phyloP scores from a whole-genome alignment of 2,329 filamentous ascomycete genomes.

The Colletotrichum eremochloae region DNA sequence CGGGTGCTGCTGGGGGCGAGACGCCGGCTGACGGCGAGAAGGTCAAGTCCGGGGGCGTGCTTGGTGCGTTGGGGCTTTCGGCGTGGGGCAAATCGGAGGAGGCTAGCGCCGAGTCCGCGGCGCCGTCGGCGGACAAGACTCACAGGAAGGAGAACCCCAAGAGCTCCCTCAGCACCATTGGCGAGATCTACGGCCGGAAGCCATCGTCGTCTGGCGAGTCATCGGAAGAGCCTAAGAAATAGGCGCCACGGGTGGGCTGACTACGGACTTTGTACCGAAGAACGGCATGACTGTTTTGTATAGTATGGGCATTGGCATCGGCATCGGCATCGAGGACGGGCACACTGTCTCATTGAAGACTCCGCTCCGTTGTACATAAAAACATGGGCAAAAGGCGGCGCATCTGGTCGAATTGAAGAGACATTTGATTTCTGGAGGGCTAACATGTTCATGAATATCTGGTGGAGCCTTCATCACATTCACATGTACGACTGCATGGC shows the following conservation, averaged over 20 bases:
- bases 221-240: constrained; percentile 39
- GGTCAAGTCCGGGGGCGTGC: constrained; percentile 39
- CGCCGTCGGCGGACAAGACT: constrained; percentile 31
- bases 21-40: constrained; percentile 40
- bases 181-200: constrained; percentile 39
- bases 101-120: constrained; percentile 29
- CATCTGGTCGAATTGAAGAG: constrained; percentile 25
- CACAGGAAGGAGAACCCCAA: constrained; percentile 42
- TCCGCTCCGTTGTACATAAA: constrained; percentile 40
- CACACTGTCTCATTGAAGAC: constrained; percentile 37
- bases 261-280: constrained; percentile 17
- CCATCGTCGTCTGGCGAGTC: constrained; percentile 27
- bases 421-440: constrained; percentile 4
- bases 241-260: background rate
- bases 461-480: constrained; percentile 1
- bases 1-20: constrained; percentile 40
- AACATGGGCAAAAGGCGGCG: constrained; percentile 30
- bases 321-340: constrained; percentile 33
- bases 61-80: constrained; percentile 37
- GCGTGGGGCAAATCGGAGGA: constrained; percentile 40
- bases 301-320: constrained; percentile 34
- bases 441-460: constrained; percentile 9
- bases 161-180: constrained; percentile 35
- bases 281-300: constrained; percentile 31
- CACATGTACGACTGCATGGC: too few relatives aligned